Base-by-base conservation (phyloP, 441 rosid genomes). In the Erysimum cheiri region DNA sequence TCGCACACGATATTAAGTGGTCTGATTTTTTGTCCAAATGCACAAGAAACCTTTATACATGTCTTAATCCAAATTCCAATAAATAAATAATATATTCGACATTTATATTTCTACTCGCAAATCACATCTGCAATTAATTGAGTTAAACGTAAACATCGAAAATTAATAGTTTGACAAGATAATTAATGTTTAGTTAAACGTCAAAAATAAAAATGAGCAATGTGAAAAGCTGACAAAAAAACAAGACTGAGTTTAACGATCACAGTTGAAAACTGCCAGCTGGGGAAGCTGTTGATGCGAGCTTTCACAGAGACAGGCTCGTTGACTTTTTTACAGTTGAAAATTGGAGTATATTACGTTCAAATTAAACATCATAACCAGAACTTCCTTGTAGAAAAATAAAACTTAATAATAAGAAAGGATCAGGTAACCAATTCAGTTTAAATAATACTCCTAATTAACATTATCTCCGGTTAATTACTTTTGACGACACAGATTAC, bases 231-330 rank as follows among this genome's bases (percentile, higher is more conserved):
- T 57, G 60, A 73, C 65, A 73, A 58, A 24, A 71, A 39, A 19
- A 64, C 44, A 57, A 64, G 54, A 6, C 71, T 39, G 24, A 48
- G 66, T 8, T 64, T 64, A 62, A 37, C 76, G 58, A 72, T 37
- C 50, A 72, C 56, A 65, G 48, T 29, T 65, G 35, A 65, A 40
- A 41, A 59, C 26, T 49, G 67, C 72, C 67, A 73, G 77, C 72
- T 65, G 71, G 59, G 46, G 46, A 48, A 48, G 64, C 60, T 65
- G 32, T 58, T 66, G 62, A 73, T 66, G 72, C 32, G 67, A 50
- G 62, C 55, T 59, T 66, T 41, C 55, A 50, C 56, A 73, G 57
- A 50, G 64, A 59, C 61, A 73, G 72, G 11, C 62, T 66, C 62
- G 67, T 73, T 73, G 72, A 50, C 53, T 59, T 49, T 64, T 36